phyloP scores from a whole-genome alignment of 352 stramenopile species.

The Globisporangium spiculum region DNA sequence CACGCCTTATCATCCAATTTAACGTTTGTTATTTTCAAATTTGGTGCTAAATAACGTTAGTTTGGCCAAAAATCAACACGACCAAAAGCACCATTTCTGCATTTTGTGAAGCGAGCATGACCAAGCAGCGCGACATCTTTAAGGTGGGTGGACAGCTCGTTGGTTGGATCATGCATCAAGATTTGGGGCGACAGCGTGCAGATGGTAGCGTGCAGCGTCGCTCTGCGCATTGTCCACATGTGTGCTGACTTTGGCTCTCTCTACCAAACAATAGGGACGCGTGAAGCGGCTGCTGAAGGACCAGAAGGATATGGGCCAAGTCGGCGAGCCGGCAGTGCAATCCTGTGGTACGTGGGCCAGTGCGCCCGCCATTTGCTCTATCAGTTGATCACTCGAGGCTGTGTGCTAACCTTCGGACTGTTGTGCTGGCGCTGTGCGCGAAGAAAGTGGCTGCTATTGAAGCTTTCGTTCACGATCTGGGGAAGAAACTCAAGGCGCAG shows the following conservation, averaged over 20 bases:
- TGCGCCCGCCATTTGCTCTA: not conserved
- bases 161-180: not conserved
- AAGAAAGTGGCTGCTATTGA: slow-evolving; percentile 48
- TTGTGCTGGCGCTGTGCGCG: not conserved
- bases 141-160: slow-evolving; percentile 35
- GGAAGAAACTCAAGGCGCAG: slow-evolving; percentile 36
- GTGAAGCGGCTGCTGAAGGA: slow-evolving; percentile 67
- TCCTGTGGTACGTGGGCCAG: slow-evolving; percentile 33
- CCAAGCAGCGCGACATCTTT: slow-evolving; percentile 47
- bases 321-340: slow-evolving; percentile 46
- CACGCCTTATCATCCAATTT: not conserved
- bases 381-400: not conserved
- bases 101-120: slow-evolving; percentile 26
- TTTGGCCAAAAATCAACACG: not conserved
- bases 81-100: not conserved
- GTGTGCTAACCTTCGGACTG: not conserved
- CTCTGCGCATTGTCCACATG: not conserved
- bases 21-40: not conserved
- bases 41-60: not conserved
- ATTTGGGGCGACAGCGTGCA: not conserved
- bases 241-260: not conserved
- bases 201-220: not conserved
- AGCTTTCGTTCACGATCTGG: slow-evolving; percentile 59
- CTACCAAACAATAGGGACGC: slow-evolving; percentile 28
- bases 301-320: slow-evolving; percentile 72